Evolutionary conservation across 202 grass and related monocot genomes (phyloP).

Genomic region (Cymbopogon flexuosus): DNA sequence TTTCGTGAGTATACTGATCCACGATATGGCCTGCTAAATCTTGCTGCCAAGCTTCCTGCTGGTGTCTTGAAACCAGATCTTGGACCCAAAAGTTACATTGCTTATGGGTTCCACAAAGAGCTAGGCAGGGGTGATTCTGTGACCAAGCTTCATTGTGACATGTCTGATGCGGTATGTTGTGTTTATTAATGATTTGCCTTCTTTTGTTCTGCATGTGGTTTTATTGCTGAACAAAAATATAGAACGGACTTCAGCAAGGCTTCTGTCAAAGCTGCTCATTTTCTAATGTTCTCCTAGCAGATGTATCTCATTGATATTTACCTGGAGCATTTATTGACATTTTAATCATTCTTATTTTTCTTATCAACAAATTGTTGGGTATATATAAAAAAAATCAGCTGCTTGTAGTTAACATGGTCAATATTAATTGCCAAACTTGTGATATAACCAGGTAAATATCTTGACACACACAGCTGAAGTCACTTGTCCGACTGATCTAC

Average conservation of each 20-base stretch:
- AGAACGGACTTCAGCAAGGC: background rate
- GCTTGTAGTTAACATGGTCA: background rate
- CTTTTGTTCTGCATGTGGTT: background rate
- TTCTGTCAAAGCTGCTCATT: background rate
- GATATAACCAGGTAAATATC: conserved; percentile 59
- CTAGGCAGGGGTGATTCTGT: conserved; percentile 84
- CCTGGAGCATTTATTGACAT: background rate
- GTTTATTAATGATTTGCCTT: background rate
- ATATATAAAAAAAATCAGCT: background rate
- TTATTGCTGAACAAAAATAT: background rate
- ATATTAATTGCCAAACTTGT: conserved; percentile 21
- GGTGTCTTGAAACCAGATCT: conserved; percentile 60
- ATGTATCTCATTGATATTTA: background rate
- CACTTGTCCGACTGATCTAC: background rate
- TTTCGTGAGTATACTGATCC: conserved; percentile 88
- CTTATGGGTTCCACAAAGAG: conserved; percentile 67
- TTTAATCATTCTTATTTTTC: background rate
- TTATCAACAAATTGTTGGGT: background rate
- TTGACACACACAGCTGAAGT: conserved; percentile 56
- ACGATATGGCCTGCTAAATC: conserved; percentile 63
- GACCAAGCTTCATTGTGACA: conserved; percentile 87
- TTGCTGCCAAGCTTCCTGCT: conserved; percentile 56
- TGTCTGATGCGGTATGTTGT: conserved; percentile 74
- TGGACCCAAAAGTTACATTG: conserved; percentile 71
- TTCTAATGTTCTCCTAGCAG: conserved; percentile 10